These are phyloP conservation scores for Berberis thunbergii DNA, from an alignment of 164 flowering plant species.

Conservation along the genomic window DNA sequence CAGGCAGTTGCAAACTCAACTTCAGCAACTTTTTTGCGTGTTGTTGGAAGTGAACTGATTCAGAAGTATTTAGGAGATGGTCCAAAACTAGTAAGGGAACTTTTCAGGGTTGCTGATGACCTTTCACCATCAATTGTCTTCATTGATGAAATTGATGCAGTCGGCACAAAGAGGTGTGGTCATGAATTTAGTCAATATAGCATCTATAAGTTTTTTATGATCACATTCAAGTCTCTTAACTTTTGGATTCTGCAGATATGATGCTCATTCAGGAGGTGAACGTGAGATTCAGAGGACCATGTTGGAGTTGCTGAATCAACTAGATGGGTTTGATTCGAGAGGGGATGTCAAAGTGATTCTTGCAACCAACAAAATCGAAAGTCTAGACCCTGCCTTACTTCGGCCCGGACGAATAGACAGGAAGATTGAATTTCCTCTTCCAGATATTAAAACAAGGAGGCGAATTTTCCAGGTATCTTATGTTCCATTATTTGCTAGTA, in stretches of 20 bases:
- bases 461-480: slow-evolving; percentile 71
- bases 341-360: slow-evolving; percentile 94
- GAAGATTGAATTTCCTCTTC: slow-evolving; percentile 92
- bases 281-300: slow-evolving; percentile 96
- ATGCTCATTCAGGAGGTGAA: slow-evolving; percentile 92
- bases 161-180: slow-evolving; percentile 79
- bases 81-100: slow-evolving; percentile 88
- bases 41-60: slow-evolving; percentile 86
- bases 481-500: too few species aligned
- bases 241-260: slow-evolving; percentile 42
- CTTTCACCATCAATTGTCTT: slow-evolving; percentile 93
- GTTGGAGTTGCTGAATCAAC: slow-evolving; percentile 83
- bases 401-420: slow-evolving; percentile 91
- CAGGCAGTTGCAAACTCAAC: slow-evolving; percentile 98
- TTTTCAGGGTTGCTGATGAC: slow-evolving; percentile 92
- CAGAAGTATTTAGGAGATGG: slow-evolving; percentile 94
- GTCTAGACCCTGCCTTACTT: slow-evolving; percentile 88
- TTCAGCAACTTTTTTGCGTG: slow-evolving; percentile 88
- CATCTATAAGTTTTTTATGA: too few species aligned
- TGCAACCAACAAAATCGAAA: slow-evolving; percentile 85
- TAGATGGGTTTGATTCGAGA: slow-evolving; percentile 92
- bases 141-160: slow-evolving; percentile 94
- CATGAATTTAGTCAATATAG: neutral
- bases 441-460: slow-evolving; percentile 81
- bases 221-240: neutral